Conservation (phyloP, 345 rosid species). For the Gossypium anomalum region DNA sequence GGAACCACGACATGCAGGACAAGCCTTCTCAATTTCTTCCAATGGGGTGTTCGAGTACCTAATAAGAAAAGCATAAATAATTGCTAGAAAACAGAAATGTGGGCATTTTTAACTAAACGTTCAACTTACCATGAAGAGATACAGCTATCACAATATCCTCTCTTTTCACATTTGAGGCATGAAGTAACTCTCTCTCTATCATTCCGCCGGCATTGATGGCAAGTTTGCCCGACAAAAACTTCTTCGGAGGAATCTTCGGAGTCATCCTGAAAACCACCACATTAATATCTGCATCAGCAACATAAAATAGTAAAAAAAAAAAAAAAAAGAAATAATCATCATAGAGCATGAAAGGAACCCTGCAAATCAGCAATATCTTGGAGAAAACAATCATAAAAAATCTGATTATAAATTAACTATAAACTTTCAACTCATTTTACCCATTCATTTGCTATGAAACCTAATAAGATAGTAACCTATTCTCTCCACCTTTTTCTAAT, state of each 20-base stretch:
- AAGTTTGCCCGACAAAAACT: slow-evolving; percentile 54
- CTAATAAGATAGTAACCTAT: not conserved
- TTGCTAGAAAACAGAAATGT: slow-evolving; percentile 9
- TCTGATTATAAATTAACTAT: not conserved
- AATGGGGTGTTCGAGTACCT: slow-evolving; percentile 63
- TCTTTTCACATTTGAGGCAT: slow-evolving; percentile 76
- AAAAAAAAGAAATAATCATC: not conserved
- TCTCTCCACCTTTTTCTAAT: not conserved
- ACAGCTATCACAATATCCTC: slow-evolving; percentile 85
- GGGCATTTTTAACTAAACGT: slow-evolving; percentile 10
- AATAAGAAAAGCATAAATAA: slow-evolving; percentile 18
- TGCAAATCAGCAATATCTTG: not conserved
- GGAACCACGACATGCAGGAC: slow-evolving; percentile 94
- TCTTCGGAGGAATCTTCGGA: slow-evolving; percentile 72
- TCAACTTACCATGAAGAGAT: slow-evolving; percentile 61
- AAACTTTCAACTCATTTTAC: slow-evolving; percentile 5
- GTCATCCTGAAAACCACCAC: slow-evolving; percentile 52
- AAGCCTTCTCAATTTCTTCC: slow-evolving; percentile 79
- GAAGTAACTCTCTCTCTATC: slow-evolving; percentile 56
- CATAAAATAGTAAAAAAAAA: not conserved
- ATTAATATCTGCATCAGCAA: slow-evolving; percentile 15
- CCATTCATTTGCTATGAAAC: not conserved
- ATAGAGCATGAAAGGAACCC: slow-evolving; percentile 1
- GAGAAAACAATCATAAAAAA: not conserved
- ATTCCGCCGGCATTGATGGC: slow-evolving; percentile 82